These are phyloP conservation scores for Polytrichum formosum DNA, from an alignment of 225 moss, liverwort and hornwort genomes.

Conservation along the genomic window DNA sequence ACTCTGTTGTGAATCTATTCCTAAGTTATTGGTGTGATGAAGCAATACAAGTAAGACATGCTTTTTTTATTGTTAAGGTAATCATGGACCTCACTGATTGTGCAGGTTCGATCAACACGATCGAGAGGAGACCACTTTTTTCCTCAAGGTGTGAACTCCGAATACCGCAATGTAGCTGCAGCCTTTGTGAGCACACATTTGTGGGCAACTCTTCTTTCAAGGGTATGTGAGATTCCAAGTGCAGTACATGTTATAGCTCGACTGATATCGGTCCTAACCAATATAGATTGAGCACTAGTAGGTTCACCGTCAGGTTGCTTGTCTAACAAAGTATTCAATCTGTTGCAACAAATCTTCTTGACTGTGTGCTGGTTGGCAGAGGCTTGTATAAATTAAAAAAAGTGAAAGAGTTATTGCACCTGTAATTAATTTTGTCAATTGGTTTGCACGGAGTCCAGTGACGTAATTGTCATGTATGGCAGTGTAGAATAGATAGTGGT, in stretches of 20 bases:
- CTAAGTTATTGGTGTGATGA: no score
- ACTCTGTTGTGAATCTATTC: no score
- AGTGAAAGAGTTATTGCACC: no score
- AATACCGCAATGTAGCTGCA: conserved; percentile 64
- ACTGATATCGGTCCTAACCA: neutral
- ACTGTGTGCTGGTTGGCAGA: no score
- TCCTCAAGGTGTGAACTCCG: conserved; percentile 63
- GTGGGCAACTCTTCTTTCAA: conserved; percentile 80
- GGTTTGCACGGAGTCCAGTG: no score
- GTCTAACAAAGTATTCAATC: neutral
- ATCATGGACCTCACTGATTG: conserved; percentile 10
- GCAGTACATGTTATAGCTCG: neutral
- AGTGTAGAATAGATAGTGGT: no score
- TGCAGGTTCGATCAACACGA: conserved; percentile 62
- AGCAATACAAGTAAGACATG: no score
- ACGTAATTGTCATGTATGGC: no score
- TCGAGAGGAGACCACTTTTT: conserved; percentile 30
- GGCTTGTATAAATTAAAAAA: no score
- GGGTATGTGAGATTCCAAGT: conserved; percentile 44
- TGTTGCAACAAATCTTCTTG: no score
- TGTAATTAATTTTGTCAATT: no score
- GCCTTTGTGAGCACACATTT: conserved; percentile 60
- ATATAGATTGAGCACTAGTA: conserved; percentile 7
- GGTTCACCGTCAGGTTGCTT: neutral
- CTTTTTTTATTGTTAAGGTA: conserved; percentile 2